These are phyloP conservation scores for Globisporangium echinulatum DNA, from an alignment of 352 stramenopile genomes.

Conservation along the genomic window DNA sequence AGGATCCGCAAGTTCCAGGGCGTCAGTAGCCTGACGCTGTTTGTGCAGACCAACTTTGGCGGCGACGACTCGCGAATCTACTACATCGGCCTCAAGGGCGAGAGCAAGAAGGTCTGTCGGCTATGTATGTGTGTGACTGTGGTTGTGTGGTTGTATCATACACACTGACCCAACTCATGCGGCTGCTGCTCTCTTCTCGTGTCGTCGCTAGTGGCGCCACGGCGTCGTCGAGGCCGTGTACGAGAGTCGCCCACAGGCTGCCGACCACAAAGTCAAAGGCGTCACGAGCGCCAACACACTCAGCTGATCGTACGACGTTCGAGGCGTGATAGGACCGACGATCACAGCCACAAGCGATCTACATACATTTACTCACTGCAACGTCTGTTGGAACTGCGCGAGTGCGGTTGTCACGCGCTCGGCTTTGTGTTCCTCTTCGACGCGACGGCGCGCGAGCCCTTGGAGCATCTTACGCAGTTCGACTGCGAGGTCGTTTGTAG, in stretches of 20 bases:
- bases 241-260: conserved; percentile 63
- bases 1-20: conserved; percentile 86
- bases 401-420: conserved; percentile 39
- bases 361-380: conserved; percentile 15
- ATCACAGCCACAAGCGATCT: background rate
- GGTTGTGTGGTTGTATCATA: background rate
- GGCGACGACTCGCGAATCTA: conserved; percentile 74
- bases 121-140: background rate
- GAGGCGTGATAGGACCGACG: no score
- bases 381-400: conserved; percentile 41
- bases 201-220: conserved; percentile 54
- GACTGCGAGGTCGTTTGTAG: conserved; percentile 26
- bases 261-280: conserved; percentile 74
- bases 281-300: conserved; percentile 37
- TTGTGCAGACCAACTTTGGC: conserved; percentile 68
- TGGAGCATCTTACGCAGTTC: conserved; percentile 62
- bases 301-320: conserved; percentile 21
- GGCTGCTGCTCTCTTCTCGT: no score
- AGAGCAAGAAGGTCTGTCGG: conserved; percentile 70
- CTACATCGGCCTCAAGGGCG: conserved; percentile 84
- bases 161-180: background rate
- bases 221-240: conserved; percentile 84
- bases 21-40: conserved; percentile 75
- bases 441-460: conserved; percentile 44
- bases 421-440: conserved; percentile 61